These are phyloP conservation scores for Juglanconis juglandina DNA, from an alignment of 2,329 filamentous ascomycete species.

Conservation along the genomic window DNA sequence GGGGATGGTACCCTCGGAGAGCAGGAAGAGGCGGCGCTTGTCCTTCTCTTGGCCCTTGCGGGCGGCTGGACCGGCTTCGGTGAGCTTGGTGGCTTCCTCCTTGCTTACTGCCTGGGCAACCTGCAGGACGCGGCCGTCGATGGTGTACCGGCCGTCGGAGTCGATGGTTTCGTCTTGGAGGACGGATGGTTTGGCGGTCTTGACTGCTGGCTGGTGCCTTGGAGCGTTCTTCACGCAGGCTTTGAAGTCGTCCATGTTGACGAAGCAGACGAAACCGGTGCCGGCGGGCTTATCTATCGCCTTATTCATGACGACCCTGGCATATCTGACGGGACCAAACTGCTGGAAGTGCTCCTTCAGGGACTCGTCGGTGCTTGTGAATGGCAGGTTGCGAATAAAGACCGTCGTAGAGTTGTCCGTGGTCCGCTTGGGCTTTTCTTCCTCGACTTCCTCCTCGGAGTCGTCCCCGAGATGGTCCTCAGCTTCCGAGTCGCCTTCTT, in stretches of 20 bases:
- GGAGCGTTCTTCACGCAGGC: conserved; percentile 75
- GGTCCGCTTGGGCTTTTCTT: conserved; percentile 35
- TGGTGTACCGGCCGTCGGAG: conserved; percentile 77
- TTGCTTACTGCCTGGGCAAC: conserved; percentile 82
- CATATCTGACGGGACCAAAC: conserved; percentile 88
- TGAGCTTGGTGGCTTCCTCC: conserved; percentile 71
- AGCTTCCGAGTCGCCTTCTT: conserved; percentile 44
- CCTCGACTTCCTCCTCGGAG: conserved; percentile 24
- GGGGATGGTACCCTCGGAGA: conserved; percentile 80
- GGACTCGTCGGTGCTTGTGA: conserved; percentile 76
- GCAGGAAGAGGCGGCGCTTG: conserved; percentile 83
- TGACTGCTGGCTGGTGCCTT: conserved; percentile 42
- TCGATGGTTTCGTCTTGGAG: conserved; percentile 84
- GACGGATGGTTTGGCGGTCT: conserved; percentile 69
- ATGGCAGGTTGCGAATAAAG: conserved; percentile 93
- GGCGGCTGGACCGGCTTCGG: conserved; percentile 67
- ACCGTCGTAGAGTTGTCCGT: conserved; percentile 72
- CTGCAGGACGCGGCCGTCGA: conserved; percentile 84
- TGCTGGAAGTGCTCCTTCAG: conserved; percentile 82
- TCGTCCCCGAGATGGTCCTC: conserved; percentile 38
- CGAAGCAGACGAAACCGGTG: conserved; percentile 94
- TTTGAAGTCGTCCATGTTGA: conserved; percentile 70
- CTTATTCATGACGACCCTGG: conserved; percentile 83
- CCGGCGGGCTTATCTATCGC: conserved; percentile 83
- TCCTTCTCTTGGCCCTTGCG: conserved; percentile 69